A percentile compares a stretch with the other conserved stretches of the same genome.
Conservation (phyloP, 129 eudicot species). For the Glebionis coronaria region DNA sequence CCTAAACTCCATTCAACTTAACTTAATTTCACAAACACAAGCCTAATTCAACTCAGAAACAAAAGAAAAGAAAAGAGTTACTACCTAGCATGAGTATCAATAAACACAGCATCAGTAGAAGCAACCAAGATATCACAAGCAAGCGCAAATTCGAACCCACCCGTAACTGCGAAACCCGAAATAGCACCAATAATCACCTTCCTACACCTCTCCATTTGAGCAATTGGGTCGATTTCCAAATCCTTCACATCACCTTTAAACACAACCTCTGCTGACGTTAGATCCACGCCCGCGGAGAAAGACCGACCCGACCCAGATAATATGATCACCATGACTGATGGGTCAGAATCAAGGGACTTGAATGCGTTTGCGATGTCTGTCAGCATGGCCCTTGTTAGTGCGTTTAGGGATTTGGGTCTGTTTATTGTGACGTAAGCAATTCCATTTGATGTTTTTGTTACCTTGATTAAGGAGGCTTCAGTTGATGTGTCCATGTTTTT, state of each 20-base stretch:
- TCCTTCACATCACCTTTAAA: conserved; percentile 93
- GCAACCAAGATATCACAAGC: conserved; percentile 91
- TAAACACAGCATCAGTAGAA: conserved; percentile 72
- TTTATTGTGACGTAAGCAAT: conserved; percentile 65
- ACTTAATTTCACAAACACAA: too few relatives aligned
- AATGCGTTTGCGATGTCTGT: conserved; percentile 56
- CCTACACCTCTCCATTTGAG: conserved; percentile 84
- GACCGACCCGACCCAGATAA: conserved; percentile 86
- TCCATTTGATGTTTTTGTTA: conserved; percentile 50
- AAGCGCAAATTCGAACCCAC: conserved; percentile 89
- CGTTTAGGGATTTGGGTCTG: conserved; percentile 82
- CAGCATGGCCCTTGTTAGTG: conserved; percentile 77
- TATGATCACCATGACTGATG: conserved; percentile 63
- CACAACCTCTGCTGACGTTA: conserved; percentile 93
- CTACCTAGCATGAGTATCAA: conserved; percentile 98
- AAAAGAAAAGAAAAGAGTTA: neutral
- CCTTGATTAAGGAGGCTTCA: conserved; percentile 53
- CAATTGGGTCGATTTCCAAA: conserved; percentile 62
- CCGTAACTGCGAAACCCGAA: conserved; percentile 86
- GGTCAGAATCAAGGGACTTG: conserved; percentile 61
- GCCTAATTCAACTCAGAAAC: too few relatives aligned
- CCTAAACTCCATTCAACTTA: too few relatives aligned
- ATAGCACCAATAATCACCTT: conserved; percentile 89
- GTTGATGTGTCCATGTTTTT: conserved; percentile 38
- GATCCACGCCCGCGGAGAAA: conserved; percentile 91